Evolutionary conservation across 768 basidiomycete species (phyloP).

Genomic region (Lactarius pseudohatsudake): DNA sequence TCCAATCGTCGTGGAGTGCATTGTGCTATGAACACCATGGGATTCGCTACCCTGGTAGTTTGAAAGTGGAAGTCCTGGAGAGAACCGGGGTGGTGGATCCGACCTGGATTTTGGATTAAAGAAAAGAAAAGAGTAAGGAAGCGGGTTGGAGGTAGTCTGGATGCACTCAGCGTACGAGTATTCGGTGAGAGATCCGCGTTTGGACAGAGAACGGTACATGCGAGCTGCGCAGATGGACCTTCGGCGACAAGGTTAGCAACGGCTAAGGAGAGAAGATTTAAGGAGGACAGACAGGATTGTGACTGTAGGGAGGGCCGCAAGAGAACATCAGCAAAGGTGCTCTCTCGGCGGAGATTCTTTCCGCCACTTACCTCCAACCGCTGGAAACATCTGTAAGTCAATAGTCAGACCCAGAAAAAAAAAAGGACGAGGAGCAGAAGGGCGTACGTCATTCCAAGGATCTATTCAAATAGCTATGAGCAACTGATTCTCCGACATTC

Average conservation of each 20-base stretch:
- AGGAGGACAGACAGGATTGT: slow-evolving; percentile 1
- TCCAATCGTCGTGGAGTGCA: background rate
- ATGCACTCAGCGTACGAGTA: slow-evolving; percentile 9
- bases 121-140: background rate
- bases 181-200: slow-evolving; percentile 14
- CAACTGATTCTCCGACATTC: background rate
- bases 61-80: background rate
- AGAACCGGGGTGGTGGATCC: background rate
- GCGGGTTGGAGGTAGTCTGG: background rate
- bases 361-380: background rate
- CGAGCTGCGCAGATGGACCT: slow-evolving; percentile 15
- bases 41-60: background rate
- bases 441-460: slow-evolving; percentile 14
- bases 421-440: background rate
- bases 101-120: background rate
- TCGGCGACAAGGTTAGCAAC: background rate
- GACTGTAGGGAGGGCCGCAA: background rate
- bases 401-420: background rate
- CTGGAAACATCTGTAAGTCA: slow-evolving; percentile 12
- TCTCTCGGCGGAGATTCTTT: too few species aligned
- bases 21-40: background rate
- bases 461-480: slow-evolving; percentile 9
- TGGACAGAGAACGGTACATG: background rate
- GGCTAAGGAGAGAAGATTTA: too few species aligned
- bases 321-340: background rate